phyloP scores from a whole-genome alignment of 1,284 basidiomycete species.

The Caloboletus inedulis region DNA sequence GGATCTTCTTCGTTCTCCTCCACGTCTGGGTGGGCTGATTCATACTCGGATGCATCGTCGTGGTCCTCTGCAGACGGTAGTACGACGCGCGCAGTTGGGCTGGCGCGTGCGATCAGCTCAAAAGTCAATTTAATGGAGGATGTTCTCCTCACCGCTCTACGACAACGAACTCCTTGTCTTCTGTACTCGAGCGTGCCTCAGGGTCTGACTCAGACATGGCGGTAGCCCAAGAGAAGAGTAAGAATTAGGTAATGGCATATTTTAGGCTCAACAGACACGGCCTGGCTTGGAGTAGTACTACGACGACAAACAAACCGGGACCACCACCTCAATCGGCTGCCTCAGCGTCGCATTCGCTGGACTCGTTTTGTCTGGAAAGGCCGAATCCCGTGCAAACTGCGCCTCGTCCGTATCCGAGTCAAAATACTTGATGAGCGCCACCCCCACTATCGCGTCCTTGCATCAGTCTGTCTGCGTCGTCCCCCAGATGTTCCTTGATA shows the following conservation, averaged over 20 bases:
- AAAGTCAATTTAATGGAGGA: neutral
- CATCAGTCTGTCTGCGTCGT: slow-evolving; percentile 38
- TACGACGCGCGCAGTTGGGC: slow-evolving; percentile 42
- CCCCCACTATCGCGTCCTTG: slow-evolving; percentile 43
- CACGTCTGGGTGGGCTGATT: slow-evolving; percentile 45
- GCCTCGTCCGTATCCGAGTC: slow-evolving; percentile 39
- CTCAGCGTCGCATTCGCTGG: slow-evolving; percentile 24
- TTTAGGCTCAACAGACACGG: no score
- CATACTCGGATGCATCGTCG: slow-evolving; percentile 37
- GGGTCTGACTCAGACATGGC: slow-evolving; percentile 23
- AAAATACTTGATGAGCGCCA: slow-evolving; percentile 46
- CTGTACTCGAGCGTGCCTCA: slow-evolving; percentile 7
- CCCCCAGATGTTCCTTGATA: slow-evolving; percentile 36
- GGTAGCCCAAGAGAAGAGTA: slow-evolving; percentile 1
- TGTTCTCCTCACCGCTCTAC: slow-evolving; percentile 25
- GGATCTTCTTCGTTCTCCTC: slow-evolving; percentile 49
- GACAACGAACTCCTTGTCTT: slow-evolving; percentile 25
- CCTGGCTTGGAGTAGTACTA: no score
- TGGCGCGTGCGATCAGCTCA: slow-evolving; percentile 9
- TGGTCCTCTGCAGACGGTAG: slow-evolving; percentile 36
- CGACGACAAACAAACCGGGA: neutral
- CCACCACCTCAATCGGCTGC: neutral
- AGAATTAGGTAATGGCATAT: neutral
- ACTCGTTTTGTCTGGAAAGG: slow-evolving; percentile 40
- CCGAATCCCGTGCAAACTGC: slow-evolving; percentile 43